Base-by-base conservation (phyloP, 2,329 filamentous ascomycete genomes). In the Xylariaceae sp. region DNA sequence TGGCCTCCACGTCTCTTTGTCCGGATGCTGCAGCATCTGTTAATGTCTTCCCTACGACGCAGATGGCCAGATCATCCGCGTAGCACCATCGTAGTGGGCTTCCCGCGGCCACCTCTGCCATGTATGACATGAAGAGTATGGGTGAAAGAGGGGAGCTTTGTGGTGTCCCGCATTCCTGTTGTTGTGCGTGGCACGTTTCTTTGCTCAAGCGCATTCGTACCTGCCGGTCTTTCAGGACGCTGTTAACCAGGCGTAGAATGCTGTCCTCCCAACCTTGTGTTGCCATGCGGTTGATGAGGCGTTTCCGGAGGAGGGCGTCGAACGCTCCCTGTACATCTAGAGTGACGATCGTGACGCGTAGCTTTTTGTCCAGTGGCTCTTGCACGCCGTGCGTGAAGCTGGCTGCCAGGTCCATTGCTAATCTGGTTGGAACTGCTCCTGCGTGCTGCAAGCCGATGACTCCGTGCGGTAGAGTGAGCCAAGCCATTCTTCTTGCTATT, bases 321-420 rank as follows among this genome's bases (percentile, higher is more conserved):
- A 51, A 55, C 2, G 53, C 53, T 9, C 42, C 53, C 13, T 55
- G 42, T n/a, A 55, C 35, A 15, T 55, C 53, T 17, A 55, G 23
- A 2, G 53, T 55, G 0, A 45, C 44, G 4, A 48, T 9, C 9
- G 44, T 55, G 4, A 15, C 53, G 7, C n/a, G 7, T 4, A 35
- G 6, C 4, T 42, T 17, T 2, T 39, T 55, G 39, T 4, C 11
- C 1, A 55, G n/a, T 37, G 53, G 42, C n/a, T 23, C 15, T 6
- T 49, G 9, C 3, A 55, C 39, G 13, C 49, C 53, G 53, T 55
- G 53, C 17, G 35, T 35, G 7, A 55, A 15, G 39, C 39, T 48
- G 13, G 53, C 15, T 2, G 15, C 53, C n/a, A 55, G 15, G 45
- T 55, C 53, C 45, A 55, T 55, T 1, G 53, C 53, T 4, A 44